Base-by-base conservation (phyloP, 1,284 basidiomycete species). In the Ustilago esculenta region DNA sequence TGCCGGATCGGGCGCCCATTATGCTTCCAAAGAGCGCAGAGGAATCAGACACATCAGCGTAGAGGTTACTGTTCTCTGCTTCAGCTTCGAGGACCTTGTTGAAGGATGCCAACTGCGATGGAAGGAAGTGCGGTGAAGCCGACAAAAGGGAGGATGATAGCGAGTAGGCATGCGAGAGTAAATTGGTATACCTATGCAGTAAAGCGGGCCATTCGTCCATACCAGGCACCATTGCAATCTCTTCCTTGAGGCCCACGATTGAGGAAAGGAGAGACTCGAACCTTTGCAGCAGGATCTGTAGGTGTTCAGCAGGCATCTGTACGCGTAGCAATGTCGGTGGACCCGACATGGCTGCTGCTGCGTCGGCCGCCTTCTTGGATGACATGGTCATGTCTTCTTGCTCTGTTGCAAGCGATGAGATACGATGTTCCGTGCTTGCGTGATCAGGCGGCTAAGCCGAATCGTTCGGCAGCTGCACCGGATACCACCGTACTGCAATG, bases 181-280 rank as follows among this genome's bases (percentile, higher is more conserved):
- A 48, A 20, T 71, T 75, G 10, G 70, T 65, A 44, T 71, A 76
- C 34, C 68, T 66, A 47, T 70, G 64, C 27, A 75, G 54, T 18
- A 76, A 40, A 21, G 75, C 69, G 21, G 72, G 70, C 74, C 75
- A 76, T 35, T 76, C 75, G 25, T 76, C 75, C 35, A 76, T 47
- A 9, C 75, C 75, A 1, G 75, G 75, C 7, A 74, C 69, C 39
- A 66, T 59, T 10, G 65, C 49, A n/a, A 69, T 73, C 43, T 76
- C 72, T 48, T 76, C 70, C 11, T 73, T 66, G n/a, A 76, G 47
- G 1, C 61, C 59, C 14, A 74, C 75, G 23, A 76, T 72, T 3
- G 75, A 76, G 15, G 66, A 65, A 6, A 73, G 52, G 3, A 76
- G 67, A 40, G 75, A 76, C 27, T 76, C 75, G 50, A 71, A 75